Conservation (phyloP, 225 moss, liverwort and hornwort species). For the Straminergon stramineum region DNA sequence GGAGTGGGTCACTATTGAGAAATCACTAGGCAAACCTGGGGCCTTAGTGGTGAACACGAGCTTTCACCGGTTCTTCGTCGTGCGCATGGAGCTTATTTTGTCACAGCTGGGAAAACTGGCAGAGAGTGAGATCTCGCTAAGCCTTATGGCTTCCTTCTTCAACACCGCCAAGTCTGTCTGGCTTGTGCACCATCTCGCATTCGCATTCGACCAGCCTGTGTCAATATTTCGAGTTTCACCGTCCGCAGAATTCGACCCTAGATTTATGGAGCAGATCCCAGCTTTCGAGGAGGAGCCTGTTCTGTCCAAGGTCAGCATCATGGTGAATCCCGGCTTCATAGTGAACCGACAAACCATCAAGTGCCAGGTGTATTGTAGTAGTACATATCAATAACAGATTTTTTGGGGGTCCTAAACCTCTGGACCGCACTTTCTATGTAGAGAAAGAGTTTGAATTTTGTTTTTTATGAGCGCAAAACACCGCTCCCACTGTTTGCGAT, state of each 20-base stretch:
- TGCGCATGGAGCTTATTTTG: conserved; percentile 43
- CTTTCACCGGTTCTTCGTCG: conserved; percentile 47
- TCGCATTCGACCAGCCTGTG: conserved; percentile 31
- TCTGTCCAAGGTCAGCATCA: conserved; percentile 44
- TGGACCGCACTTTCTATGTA: background rate
- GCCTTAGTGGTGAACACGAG: conserved; percentile 28
- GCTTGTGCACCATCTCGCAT: conserved; percentile 48
- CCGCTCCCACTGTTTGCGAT: background rate
- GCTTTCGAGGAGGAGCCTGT: conserved; percentile 33
- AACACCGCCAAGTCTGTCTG: conserved; percentile 38
- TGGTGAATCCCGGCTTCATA: conserved; percentile 50
- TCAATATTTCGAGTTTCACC: conserved; percentile 40
- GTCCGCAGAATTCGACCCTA: conserved; percentile 26
- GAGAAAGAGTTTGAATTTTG: conserved; percentile 1
- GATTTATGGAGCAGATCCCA: conserved; percentile 41
- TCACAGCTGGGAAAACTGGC: conserved; percentile 41
- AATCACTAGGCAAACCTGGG: conserved; percentile 27
- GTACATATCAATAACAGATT: conserved; percentile 25
- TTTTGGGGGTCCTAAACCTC: background rate
- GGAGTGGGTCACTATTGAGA: conserved; percentile 37
- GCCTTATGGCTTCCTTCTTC: conserved; percentile 39
- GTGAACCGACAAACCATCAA: conserved; percentile 47
- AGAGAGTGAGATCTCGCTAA: conserved; percentile 21
- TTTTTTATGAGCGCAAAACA: background rate
- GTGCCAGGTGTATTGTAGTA: conserved; percentile 50